Evolutionary conservation across 768 basidiomycete genomes (phyloP).

Genomic region (Trametes punicea): DNA sequence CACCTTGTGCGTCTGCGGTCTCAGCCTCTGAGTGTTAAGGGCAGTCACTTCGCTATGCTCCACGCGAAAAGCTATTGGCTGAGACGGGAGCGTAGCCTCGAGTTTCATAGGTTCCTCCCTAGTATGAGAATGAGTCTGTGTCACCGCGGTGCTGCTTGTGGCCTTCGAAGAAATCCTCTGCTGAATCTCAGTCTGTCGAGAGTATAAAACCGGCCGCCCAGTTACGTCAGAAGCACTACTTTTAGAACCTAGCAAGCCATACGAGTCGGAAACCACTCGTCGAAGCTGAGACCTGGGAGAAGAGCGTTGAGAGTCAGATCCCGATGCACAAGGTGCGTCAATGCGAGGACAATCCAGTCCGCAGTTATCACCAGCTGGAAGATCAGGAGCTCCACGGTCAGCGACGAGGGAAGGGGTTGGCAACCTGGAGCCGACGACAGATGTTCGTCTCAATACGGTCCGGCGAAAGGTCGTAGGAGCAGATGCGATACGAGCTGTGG

Average conservation of each 20-base stretch:
- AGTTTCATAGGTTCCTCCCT: background rate
- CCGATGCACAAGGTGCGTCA: too few relatives aligned
- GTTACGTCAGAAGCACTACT: background rate
- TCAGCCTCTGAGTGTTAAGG: slow-evolving; percentile 33
- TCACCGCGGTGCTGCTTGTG: slow-evolving; percentile 7
- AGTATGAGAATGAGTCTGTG: background rate
- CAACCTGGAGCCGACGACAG: too few relatives aligned
- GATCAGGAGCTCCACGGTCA: too few relatives aligned
- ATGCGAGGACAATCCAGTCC: too few relatives aligned
- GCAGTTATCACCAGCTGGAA: too few relatives aligned
- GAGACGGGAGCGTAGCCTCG: background rate
- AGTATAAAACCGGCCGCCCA: background rate
- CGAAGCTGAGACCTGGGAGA: slow-evolving; percentile 13
- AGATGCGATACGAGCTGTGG: too few relatives aligned
- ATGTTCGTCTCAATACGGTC: too few relatives aligned
- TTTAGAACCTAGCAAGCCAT: background rate
- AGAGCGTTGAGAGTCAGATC: background rate
- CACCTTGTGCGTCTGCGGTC: slow-evolving; percentile 42
- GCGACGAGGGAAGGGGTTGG: too few relatives aligned
- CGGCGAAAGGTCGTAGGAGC: too few relatives aligned
- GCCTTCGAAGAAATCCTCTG: slow-evolving; percentile 7
- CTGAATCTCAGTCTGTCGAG: background rate
- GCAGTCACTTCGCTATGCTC: background rate
- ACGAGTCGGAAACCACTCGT: slow-evolving; percentile 11
- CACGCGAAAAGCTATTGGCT: background rate